Evolutionary conservation across 192 early-diverging fungal species (phyloP).

Genomic region (Pecoramyces ruminantium): DNA sequence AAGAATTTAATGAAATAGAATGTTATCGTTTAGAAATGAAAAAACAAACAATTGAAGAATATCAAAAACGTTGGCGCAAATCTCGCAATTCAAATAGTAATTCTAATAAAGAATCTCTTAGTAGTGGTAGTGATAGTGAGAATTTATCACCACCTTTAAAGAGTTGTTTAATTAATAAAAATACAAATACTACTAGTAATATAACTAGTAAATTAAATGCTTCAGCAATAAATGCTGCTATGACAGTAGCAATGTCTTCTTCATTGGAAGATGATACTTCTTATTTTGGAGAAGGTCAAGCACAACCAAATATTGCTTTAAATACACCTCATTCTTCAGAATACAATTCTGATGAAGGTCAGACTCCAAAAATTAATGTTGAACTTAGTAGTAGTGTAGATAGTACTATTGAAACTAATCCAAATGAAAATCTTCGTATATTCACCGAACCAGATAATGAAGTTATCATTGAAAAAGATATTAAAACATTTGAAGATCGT

Average conservation of each 20-base stretch:
- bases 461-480: not conserved
- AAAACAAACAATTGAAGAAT: not conserved
- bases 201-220: not conserved
- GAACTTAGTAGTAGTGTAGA: not conserved
- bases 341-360: not conserved
- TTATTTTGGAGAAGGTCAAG: not conserved
- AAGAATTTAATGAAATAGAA: not conserved
- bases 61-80: not conserved
- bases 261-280: not conserved
- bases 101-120: not conserved
- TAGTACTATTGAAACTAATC: not conserved
- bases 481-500: not conserved
- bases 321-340: not conserved
- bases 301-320: not conserved
- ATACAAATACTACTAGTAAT: not conserved
- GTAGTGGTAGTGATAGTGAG: not conserved
- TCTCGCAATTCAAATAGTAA: not conserved
- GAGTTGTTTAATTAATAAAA: not conserved
- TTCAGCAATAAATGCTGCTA: not conserved
- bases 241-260: not conserved
- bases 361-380: not conserved
- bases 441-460: not conserved
- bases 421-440: not conserved
- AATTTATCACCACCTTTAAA: not conserved
- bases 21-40: not conserved